Evolutionary conservation across 495 filamentous ascomycete genomes (phyloP).

Genomic region (Neurospora sp.): DNA sequence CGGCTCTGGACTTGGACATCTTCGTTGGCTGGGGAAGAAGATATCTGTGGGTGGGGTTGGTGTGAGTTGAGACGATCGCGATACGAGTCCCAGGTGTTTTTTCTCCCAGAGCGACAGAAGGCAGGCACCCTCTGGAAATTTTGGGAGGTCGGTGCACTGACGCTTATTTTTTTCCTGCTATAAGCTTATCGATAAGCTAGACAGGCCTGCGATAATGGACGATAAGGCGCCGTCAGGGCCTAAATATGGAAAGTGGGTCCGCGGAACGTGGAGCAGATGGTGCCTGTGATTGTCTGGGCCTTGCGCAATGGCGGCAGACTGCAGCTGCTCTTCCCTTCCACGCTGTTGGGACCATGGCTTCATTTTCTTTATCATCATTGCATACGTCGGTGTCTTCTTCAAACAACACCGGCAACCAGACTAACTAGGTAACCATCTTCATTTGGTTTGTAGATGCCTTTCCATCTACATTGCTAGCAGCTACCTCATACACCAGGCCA

Average conservation of each 20-base stretch:
- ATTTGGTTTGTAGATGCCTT: background rate
- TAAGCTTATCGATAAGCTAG: background rate
- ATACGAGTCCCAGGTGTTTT: slow-evolving; percentile 10
- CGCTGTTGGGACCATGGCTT: background rate
- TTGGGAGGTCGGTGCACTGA: slow-evolving; percentile 6
- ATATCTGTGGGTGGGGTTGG: slow-evolving; percentile 6
- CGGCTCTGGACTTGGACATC: slow-evolving; percentile 20
- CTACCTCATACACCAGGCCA: background rate
- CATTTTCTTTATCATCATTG: background rate
- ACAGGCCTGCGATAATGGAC: background rate
- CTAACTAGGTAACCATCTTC: background rate
- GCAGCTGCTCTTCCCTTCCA: slow-evolving; percentile 8
- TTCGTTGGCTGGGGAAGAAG: slow-evolving; percentile 7
- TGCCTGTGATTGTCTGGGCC: background rate
- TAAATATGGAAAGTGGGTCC: background rate
- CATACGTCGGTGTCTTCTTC: background rate
- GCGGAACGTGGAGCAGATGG: background rate
- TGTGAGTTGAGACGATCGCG: background rate
- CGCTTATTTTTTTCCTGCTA: slow-evolving; percentile 11
- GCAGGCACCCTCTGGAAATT: slow-evolving; percentile 14
- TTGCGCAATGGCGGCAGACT: slow-evolving; percentile 3
- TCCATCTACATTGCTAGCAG: background rate
- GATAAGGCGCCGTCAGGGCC: background rate
- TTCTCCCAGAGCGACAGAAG: slow-evolving; percentile 1
- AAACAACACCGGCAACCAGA: background rate